These are phyloP conservation scores for Melastoma malabathricum DNA, from an alignment of 345 rosid species.

Conservation along the genomic window DNA sequence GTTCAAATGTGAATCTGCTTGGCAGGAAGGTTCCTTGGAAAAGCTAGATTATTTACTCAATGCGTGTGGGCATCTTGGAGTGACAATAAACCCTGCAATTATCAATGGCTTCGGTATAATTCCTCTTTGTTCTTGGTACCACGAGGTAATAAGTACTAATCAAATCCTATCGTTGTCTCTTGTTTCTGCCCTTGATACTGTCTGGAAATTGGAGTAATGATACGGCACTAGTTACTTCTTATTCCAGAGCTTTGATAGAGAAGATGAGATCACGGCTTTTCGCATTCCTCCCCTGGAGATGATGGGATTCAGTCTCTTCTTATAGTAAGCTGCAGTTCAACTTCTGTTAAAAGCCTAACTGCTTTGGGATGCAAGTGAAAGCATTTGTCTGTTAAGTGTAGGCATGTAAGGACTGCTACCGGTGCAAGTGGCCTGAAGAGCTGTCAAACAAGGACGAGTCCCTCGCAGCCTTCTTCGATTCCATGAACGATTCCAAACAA, in stretches of 20 bases:
- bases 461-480: constrained; percentile 46
- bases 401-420: constrained; percentile 61
- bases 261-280: constrained; percentile 31
- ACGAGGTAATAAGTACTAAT: constrained; percentile 30
- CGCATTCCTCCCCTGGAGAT: constrained; percentile 43
- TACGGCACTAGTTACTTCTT: neutral
- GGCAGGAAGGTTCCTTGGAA: constrained; percentile 45
- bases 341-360: constrained; percentile 1
- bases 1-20: constrained; percentile 8
- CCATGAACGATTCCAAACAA: constrained; percentile 29
- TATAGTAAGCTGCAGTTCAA: neutral
- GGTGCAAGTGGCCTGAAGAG: constrained; percentile 49
- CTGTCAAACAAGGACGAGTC: constrained; percentile 40
- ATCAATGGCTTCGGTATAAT: constrained; percentile 38
- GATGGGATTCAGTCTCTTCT: constrained; percentile 45
- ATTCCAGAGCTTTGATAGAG: constrained; percentile 48
- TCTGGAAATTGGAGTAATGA: too few species aligned
- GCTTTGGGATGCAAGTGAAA: neutral
- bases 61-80: constrained; percentile 41
- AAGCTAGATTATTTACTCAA: constrained; percentile 52
- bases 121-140: constrained; percentile 61
- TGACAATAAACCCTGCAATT: constrained; percentile 31
- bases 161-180: too few species aligned
- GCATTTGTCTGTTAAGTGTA: constrained; percentile 3
- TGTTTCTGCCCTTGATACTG: too few species aligned